These are phyloP conservation scores for Auxenochlorella pyrenoidosa DNA, from an alignment of 139 green algal species.

Conservation along the genomic window DNA sequence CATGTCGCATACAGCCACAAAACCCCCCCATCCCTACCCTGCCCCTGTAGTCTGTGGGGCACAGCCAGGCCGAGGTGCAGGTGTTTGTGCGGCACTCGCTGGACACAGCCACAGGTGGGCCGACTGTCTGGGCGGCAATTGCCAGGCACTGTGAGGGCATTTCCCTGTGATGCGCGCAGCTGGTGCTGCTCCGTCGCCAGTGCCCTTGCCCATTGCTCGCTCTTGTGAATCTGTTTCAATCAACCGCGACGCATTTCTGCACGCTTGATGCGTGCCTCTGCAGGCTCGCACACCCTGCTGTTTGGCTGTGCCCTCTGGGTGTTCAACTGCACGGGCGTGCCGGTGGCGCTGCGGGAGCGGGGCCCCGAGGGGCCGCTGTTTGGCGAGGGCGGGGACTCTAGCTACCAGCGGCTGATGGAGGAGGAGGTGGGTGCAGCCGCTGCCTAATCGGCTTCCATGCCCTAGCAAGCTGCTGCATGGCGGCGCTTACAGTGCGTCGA, in stretches of 20 bases:
- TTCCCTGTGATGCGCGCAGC: too few relatives aligned
- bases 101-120: constrained; percentile 31
- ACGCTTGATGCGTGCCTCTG: background rate
- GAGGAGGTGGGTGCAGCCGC: background rate
- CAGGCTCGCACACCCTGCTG: constrained; percentile 40
- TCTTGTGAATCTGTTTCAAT: too few relatives aligned
- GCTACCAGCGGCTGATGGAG: background rate
- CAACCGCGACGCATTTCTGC: background rate
- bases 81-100: constrained; percentile 35
- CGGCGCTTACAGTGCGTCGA: too few relatives aligned
- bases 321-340: constrained; percentile 79
- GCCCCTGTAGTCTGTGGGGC: constrained; percentile 10
- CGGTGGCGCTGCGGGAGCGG: constrained; percentile 56
- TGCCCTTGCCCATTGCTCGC: too few relatives aligned
- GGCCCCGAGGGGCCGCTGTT: background rate
- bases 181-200: too few relatives aligned
- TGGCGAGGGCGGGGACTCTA: background rate
- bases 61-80: constrained; percentile 15
- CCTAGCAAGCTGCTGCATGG: too few relatives aligned
- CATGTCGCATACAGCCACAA: too few relatives aligned
- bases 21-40: too few relatives aligned
- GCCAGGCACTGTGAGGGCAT: too few relatives aligned
- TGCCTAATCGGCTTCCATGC: background rate
- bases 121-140: too few relatives aligned
- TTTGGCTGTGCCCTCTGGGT: constrained; percentile 72